A percentile compares a stretch with the other conserved stretches of the same genome.
These are phyloP conservation scores for Musa itinerans DNA, from an alignment of 176 grass and related monocot genomes.

Conservation along the genomic window DNA sequence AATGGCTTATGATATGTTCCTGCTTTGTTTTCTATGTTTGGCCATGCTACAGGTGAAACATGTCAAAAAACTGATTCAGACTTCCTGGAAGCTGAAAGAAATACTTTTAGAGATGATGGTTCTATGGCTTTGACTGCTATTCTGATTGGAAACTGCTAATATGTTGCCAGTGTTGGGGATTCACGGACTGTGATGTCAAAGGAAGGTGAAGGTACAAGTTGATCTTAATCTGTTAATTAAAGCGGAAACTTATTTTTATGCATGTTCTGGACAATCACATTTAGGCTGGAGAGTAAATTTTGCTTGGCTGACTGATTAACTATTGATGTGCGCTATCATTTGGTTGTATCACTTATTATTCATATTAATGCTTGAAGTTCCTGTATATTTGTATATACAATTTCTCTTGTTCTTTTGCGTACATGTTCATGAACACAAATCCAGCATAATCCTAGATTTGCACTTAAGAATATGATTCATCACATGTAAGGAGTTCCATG, in stretches of 20 bases:
- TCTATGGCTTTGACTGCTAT: slow-evolving; percentile 84
- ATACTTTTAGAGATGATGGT: slow-evolving; percentile 78
- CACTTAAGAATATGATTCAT: too few relatives aligned
- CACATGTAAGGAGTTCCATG: too few relatives aligned
- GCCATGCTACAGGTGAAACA: slow-evolving; percentile 59
- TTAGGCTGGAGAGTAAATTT: neutral
- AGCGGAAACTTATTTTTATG: neutral
- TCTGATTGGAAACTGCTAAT: slow-evolving; percentile 75
- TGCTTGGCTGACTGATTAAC: neutral
- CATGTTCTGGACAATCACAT: neutral
- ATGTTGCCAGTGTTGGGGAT: slow-evolving; percentile 97
- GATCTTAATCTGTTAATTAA: neutral
- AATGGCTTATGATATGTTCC: neutral
- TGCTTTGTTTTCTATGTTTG: slow-evolving; percentile 7
- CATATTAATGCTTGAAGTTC: neutral
- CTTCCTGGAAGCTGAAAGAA: slow-evolving; percentile 68
- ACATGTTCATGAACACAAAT: neutral
- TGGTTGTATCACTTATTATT: neutral
- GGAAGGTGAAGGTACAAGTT: slow-evolving; percentile 70
- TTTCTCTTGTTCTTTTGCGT: neutral
- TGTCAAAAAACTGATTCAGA: slow-evolving; percentile 77
- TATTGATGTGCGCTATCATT: neutral
- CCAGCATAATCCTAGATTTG: neutral
- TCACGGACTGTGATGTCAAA: slow-evolving; percentile 88
- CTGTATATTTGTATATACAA: neutral